A percentile compares a stretch with the other conserved stretches of the same genome.
These are phyloP conservation scores for Marasmius fiardii DNA, from an alignment of 1,284 basidiomycete genomes.

Conservation along the genomic window DNA sequence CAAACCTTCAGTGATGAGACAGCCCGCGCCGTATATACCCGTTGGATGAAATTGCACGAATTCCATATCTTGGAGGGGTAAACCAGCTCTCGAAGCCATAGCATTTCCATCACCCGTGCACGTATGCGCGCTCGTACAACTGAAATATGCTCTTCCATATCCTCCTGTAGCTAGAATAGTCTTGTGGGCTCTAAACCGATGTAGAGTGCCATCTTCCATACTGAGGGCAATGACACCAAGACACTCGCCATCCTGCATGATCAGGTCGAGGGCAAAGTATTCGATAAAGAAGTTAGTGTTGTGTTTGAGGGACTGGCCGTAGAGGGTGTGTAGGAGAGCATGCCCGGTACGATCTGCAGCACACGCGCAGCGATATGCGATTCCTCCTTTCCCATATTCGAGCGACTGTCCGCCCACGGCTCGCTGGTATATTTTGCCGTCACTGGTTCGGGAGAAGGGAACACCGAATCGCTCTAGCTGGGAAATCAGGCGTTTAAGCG, in stretches of 20 bases:
- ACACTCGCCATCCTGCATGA: slow-evolving; percentile 99
- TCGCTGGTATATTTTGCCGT: slow-evolving; percentile 99
- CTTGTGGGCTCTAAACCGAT: slow-evolving; percentile 98
- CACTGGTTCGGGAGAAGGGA: slow-evolving; percentile 97
- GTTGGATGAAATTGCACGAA: slow-evolving; percentile 99
- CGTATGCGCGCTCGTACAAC: slow-evolving; percentile 98
- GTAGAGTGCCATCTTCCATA: slow-evolving; percentile 99
- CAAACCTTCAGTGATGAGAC: slow-evolving; percentile 95
- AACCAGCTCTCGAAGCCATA: slow-evolving; percentile 95
- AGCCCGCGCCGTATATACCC: slow-evolving; percentile 99
- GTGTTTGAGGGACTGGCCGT: slow-evolving; percentile 98
- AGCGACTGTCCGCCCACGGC: slow-evolving; percentile 99
- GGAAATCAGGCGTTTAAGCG: slow-evolving; percentile 12
- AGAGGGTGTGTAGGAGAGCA: slow-evolving; percentile 97
- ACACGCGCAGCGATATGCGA: slow-evolving; percentile 98
- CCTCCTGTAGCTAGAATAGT: slow-evolving; percentile 98
- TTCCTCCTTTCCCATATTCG: slow-evolving; percentile 97
- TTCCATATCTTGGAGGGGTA: slow-evolving; percentile 96
- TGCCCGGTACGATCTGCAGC: slow-evolving; percentile 99
- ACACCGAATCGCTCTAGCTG: slow-evolving; percentile 99
- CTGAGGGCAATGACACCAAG: slow-evolving; percentile 99
- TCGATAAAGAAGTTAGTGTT: slow-evolving; percentile 99
- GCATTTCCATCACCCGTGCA: slow-evolving; percentile 99
- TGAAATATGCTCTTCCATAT: slow-evolving; percentile 98
- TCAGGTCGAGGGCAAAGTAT: slow-evolving; percentile 97